A percentile compares a stretch with the other conserved stretches of the same genome.
phyloP scores from a whole-genome alignment of 75 land plant genomes.

The Larix kaempferi region DNA sequence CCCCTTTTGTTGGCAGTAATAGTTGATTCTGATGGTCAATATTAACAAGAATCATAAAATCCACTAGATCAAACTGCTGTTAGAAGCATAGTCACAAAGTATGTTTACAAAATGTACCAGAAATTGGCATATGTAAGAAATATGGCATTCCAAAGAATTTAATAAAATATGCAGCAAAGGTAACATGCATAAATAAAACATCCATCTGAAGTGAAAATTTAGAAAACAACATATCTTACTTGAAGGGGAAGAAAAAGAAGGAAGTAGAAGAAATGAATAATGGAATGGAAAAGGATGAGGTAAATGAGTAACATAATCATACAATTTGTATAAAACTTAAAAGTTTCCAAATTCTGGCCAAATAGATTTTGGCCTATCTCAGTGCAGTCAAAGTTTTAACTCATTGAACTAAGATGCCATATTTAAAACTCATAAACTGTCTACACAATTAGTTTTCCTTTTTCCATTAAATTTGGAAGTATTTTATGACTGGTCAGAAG shows the following conservation, averaged over 20 bases:
- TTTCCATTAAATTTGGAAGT: not conserved
- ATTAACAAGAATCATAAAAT: no score
- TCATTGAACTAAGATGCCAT: no score
- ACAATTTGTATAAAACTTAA: not conserved
- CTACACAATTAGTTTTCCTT: not conserved
- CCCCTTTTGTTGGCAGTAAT: not conserved
- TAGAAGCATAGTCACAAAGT: no score
- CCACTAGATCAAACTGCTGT: no score
- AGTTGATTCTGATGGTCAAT: no score
- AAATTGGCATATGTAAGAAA: not conserved
- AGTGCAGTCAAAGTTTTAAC: not conserved
- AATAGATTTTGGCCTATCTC: not conserved
- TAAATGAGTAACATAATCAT: not conserved
- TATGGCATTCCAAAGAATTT: not conserved
- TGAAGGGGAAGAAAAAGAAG: not conserved
- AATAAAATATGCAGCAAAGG: not conserved
- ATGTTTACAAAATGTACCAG: no score
- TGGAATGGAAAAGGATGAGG: not conserved
- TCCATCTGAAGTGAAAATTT: not conserved
- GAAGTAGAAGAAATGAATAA: not conserved
- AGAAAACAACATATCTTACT: not conserved
- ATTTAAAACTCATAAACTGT: no score
- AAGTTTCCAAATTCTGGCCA: conserved; percentile 1
- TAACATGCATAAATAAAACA: not conserved
- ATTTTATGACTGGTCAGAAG: not conserved